Base-by-base conservation (phyloP, 2,329 filamentous ascomycete species). In the Penicillium vulpinum region DNA sequence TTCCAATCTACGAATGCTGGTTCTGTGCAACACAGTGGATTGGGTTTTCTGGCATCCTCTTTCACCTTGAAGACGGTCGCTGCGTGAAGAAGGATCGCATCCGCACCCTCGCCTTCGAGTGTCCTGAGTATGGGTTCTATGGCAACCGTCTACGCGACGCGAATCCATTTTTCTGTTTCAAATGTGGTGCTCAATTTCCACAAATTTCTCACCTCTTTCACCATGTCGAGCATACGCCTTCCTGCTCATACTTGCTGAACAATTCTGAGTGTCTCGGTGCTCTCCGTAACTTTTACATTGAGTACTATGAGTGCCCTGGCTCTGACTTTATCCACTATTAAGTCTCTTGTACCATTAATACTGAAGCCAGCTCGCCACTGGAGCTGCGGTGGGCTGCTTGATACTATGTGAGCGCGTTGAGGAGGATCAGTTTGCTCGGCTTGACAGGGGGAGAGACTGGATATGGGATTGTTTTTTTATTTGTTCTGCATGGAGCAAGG, bases 271-370 rank as follows among this genome's bases (percentile, higher is more conserved):
- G 54, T 10, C 39, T 56, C 0, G 54, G 48, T 28, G 26, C 15
- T 28, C 33, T 56, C 7, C 48, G 49, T 3, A 29, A 39, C 9
- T 56, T 56, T 3, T 52, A 52, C 26, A n/a, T 56, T 15, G 40
- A 52, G 7, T 56, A 56, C 35, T 56, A 56, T 4, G 33, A 56
- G 8, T 51, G 48, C 2, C 40, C 48, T 22, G 54, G 54, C 9
- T 24, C 18, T 0, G 51, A 54, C 13, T 38, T 24, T 3, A 2
- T n/a, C 16, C 18, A 38, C 4, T 13, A 15, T 8, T 39, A 21
- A 21, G 16, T 15, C 26, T 9, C 2, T 11, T 15, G 24, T 4
- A 3, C 1, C 4, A 6, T 49, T 11, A 2, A 29, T 24, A 9
- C 24, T 3, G 4, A 29, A 13, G 9, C 13, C 21, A 18, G 26